These are phyloP conservation scores for Schizosaccharomyces japonicus DNA, from an alignment of 805 yeast species.

Conservation along the genomic window DNA sequence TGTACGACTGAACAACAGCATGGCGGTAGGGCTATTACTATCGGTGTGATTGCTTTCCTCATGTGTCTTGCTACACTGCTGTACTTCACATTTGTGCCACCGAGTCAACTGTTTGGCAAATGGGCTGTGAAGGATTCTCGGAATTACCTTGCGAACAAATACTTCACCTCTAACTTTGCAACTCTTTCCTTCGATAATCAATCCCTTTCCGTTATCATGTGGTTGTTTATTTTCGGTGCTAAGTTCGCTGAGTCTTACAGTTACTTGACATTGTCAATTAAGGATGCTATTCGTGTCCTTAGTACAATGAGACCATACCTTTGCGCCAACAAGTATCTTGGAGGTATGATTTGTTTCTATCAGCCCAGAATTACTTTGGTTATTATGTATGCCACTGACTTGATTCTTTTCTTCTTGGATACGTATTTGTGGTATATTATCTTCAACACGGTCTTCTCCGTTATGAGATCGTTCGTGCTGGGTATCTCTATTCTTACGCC, in stretches of 20 bases:
- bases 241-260: constrained; percentile 76
- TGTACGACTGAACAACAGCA: constrained; percentile 36
- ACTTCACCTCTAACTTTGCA: constrained; percentile 81
- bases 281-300: constrained; percentile 85
- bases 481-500: constrained; percentile 98
- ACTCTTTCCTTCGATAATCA: constrained; percentile 66
- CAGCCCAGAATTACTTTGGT: constrained; percentile 81
- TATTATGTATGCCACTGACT: constrained; percentile 76
- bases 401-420: constrained; percentile 91
- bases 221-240: constrained; percentile 76
- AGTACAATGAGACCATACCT: constrained; percentile 59
- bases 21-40: constrained; percentile 39
- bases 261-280: constrained; percentile 66
- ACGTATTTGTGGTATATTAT: constrained; percentile 97
- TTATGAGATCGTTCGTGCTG: constrained; percentile 91
- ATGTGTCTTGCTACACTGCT: constrained; percentile 62
- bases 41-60: constrained; percentile 71
- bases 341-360: constrained; percentile 52
- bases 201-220: constrained; percentile 86
- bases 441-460: constrained; percentile 81
- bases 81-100: constrained; percentile 84
- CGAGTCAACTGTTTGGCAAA: constrained; percentile 86
- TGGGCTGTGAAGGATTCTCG: constrained; percentile 72
- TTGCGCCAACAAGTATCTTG: constrained; percentile 86
- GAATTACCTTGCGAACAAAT: constrained; percentile 75